A percentile compares a stretch with the other conserved stretches of the same genome.
Evolutionary conservation across 306 rosid genomes (phyloP).

Genomic region (Pterocarpus santalinus): DNA sequence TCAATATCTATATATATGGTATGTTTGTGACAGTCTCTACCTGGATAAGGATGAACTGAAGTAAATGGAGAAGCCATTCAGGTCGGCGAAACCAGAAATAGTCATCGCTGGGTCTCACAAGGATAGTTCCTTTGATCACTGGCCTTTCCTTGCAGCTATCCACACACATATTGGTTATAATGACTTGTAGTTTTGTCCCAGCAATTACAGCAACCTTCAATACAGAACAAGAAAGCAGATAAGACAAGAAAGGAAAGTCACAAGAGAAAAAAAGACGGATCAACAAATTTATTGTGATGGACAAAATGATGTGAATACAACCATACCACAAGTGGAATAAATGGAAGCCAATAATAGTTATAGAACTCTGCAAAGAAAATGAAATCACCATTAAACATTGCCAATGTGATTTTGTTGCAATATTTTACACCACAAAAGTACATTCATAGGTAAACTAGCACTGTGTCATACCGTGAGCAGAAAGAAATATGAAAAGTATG

Average conservation of each 20-base stretch:
- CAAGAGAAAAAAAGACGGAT: background rate
- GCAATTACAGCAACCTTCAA: constrained; percentile 64
- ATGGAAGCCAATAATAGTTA: constrained; percentile 77
- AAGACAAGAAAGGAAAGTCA: background rate
- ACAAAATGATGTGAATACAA: background rate
- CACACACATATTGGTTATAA: constrained; percentile 69
- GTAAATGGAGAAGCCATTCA: constrained; percentile 64
- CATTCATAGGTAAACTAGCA: background rate
- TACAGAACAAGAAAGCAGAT: background rate
- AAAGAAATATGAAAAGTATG: constrained; percentile 62
- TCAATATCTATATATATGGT: constrained; percentile 9
- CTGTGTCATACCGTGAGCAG: constrained; percentile 63
- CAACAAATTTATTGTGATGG: background rate
- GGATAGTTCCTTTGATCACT: constrained; percentile 62
- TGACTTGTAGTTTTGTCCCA: constrained; percentile 71
- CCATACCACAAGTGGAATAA: constrained; percentile 73
- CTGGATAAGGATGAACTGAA: constrained; percentile 70
- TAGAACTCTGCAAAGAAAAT: constrained; percentile 65
- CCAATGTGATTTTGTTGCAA: background rate
- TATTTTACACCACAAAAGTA: no score
- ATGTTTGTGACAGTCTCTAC: constrained; percentile 5
- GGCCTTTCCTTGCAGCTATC: constrained; percentile 60
- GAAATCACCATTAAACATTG: background rate
- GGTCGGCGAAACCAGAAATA: constrained; percentile 74
- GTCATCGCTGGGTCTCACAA: constrained; percentile 65